Evolutionary conservation across 164 flowering plant genomes (phyloP), one percentile per base, ranked within the genome.

Genomic region (Platanus orientalis): DNA sequence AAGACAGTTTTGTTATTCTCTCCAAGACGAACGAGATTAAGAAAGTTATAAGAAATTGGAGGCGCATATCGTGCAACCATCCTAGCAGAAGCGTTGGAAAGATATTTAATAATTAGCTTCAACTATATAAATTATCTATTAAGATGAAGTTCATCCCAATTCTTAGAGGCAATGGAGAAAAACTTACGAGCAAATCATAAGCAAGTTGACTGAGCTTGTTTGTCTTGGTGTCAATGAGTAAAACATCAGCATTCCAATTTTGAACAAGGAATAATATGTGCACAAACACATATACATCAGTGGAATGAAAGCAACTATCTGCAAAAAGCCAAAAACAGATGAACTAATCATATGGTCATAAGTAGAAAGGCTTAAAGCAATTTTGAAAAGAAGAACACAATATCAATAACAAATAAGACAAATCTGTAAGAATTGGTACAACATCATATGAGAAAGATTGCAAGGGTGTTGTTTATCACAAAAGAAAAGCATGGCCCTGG

Each of bases 41-140:
- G 83, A 78, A 84, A 95, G 81, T 95, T 95, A 84, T 86, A 95
- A 39, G 96, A 95, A 74, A 95, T 81, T 61, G 99, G 97, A 64
- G 99, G 90, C 6, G 99, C 97, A 78, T 95, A 95, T 25, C 99
- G 87, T 39, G 99, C 99, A 71, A 95, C 89, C 99, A 92, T 91
- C 80, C 99, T 95, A 73, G 45, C 13, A 79, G 21, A n/a, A n/a
- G 73, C 30, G 32, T 30, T 20, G 24, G 44, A 62, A 60, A 42
- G 51, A 7, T 28, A 54, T 14, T 24, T 36, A 56, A 25, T 17
- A 28, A 28, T 34, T 17, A 52, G 21, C 54, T 16, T 32, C 28
- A 5, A 34, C 49, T 25, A 1, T 11, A 34, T 42, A 62, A 17
- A 45, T 7, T 6, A 29, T 21, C 49, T 6, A 54, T 26, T 10